A percentile compares a stretch with the other conserved stretches of the same genome.
Conservation (phyloP, 2,329 filamentous ascomycete species). For the Apiospora saccharicola region DNA sequence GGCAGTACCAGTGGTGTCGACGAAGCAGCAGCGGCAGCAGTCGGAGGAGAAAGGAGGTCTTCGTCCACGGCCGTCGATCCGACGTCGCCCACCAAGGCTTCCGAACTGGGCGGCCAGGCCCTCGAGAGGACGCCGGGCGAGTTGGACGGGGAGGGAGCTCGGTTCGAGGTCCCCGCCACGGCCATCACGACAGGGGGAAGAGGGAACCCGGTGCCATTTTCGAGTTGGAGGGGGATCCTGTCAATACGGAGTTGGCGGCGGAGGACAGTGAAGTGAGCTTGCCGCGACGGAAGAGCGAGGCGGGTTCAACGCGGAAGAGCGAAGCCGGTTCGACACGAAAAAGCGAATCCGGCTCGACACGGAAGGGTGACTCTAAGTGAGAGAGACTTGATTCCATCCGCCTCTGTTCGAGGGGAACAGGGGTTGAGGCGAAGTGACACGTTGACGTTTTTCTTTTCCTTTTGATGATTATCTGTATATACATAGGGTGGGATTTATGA, state of each 20-base stretch:
- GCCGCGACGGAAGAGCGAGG: not conserved
- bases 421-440: not conserved
- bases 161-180: slow-evolving; percentile 17
- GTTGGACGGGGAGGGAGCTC: not conserved
- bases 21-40: not conserved
- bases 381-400: not conserved
- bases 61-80: not conserved
- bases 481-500: not conserved
- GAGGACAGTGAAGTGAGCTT: not conserved
- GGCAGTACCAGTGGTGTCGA: not conserved
- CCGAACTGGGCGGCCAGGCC: slow-evolving; percentile 7
- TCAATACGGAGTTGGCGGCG: not conserved
- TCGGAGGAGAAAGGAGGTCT: not conserved
- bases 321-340: not conserved
- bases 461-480: not conserved
- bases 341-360: not conserved
- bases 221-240: slow-evolving; percentile 22
- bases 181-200: slow-evolving; percentile 20
- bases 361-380: not conserved
- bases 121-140: slow-evolving; percentile 15
- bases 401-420: not conserved
- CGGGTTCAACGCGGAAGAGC: not conserved
- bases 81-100: not conserved
- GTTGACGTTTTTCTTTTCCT: not conserved
- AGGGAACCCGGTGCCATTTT: slow-evolving; percentile 22